These are phyloP conservation scores for Incumbomyces delicatus DNA, from an alignment of 2,329 filamentous ascomycete genomes.

Conservation along the genomic window DNA sequence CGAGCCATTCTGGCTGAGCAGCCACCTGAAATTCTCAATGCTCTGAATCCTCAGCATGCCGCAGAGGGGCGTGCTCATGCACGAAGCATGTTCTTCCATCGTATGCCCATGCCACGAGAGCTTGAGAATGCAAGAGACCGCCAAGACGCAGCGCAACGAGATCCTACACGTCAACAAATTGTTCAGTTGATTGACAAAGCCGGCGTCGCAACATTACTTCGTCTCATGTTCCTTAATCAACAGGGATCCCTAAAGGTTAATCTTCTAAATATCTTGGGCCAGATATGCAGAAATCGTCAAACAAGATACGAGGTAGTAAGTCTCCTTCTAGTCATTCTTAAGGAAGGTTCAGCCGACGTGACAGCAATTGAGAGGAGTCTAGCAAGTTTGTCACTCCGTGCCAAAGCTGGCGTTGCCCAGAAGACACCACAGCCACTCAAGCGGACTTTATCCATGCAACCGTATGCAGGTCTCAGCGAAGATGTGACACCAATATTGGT, in stretches of 20 bases:
- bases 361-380: slow-evolving; percentile 93
- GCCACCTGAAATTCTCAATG: slow-evolving; percentile 75
- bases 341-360: slow-evolving; percentile 89
- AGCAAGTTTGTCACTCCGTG: slow-evolving; percentile 79
- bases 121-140: slow-evolving; percentile 22
- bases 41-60: slow-evolving; percentile 74
- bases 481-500: slow-evolving; percentile 92
- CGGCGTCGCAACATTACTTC: slow-evolving; percentile 86
- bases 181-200: slow-evolving; percentile 96
- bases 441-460: slow-evolving; percentile 58
- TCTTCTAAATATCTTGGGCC: slow-evolving; percentile 76
- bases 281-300: slow-evolving; percentile 93
- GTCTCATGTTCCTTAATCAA: slow-evolving; percentile 96
- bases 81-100: slow-evolving; percentile 46
- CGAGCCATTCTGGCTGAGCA: slow-evolving; percentile 85
- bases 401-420: slow-evolving; percentile 65
- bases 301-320: slow-evolving; percentile 90
- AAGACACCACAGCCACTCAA: slow-evolving; percentile 78
- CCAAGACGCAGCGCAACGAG: slow-evolving; percentile 27
- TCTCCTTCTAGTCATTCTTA: slow-evolving; percentile 81
- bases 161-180: slow-evolving; percentile 55
- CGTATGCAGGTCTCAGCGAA: slow-evolving; percentile 50
- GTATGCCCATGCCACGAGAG: slow-evolving; percentile 31
- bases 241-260: slow-evolving; percentile 76
- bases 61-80: slow-evolving; percentile 71